Conservation (phyloP, 495 filamentous ascomycete species). For the Polyplosphaeria fusca region DNA sequence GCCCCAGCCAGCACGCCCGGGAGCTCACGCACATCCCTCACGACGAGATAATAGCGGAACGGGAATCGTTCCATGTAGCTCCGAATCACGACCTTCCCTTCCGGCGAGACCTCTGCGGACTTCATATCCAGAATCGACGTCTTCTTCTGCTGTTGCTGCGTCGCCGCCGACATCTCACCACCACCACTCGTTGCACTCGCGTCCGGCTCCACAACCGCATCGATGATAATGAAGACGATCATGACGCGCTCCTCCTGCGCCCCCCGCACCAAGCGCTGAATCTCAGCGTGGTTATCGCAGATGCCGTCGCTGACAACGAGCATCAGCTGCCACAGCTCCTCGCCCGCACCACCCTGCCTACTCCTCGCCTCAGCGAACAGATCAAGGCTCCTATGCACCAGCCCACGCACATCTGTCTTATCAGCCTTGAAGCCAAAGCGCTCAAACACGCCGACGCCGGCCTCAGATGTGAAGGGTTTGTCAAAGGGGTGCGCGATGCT, state of each 20-base stretch:
- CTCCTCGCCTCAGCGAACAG: constrained; percentile 74
- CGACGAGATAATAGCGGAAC: constrained; percentile 92
- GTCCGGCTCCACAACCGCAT: constrained; percentile 54
- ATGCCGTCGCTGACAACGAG: constrained; percentile 92
- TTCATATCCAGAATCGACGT: constrained; percentile 73
- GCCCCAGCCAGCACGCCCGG: constrained; percentile 82
- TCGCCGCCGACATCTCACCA: not conserved
- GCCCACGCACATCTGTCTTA: constrained; percentile 74
- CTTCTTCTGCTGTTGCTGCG: constrained; percentile 25
- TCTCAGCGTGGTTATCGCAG: constrained; percentile 81
- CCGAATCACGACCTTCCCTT: constrained; percentile 62
- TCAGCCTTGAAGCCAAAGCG: constrained; percentile 82
- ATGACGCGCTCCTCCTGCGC: constrained; percentile 92
- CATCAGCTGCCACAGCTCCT: constrained; percentile 94
- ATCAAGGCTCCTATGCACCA: constrained; percentile 72
- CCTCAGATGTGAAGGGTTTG: constrained; percentile 75
- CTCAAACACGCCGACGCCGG: constrained; percentile 76
- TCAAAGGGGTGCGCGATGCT: constrained; percentile 87
- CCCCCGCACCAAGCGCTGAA: constrained; percentile 75
- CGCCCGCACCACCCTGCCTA: constrained; percentile 51
- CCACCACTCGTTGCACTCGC: not conserved
- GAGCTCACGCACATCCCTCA: constrained; percentile 84
- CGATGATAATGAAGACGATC: constrained; percentile 96
- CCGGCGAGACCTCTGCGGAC: constrained; percentile 70
- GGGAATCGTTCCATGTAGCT: constrained; percentile 93